Evolutionary conservation across 2,329 filamentous ascomycete species (phyloP), one percentile per base, ranked within the genome.

Genomic region (Moelleriella libera): DNA sequence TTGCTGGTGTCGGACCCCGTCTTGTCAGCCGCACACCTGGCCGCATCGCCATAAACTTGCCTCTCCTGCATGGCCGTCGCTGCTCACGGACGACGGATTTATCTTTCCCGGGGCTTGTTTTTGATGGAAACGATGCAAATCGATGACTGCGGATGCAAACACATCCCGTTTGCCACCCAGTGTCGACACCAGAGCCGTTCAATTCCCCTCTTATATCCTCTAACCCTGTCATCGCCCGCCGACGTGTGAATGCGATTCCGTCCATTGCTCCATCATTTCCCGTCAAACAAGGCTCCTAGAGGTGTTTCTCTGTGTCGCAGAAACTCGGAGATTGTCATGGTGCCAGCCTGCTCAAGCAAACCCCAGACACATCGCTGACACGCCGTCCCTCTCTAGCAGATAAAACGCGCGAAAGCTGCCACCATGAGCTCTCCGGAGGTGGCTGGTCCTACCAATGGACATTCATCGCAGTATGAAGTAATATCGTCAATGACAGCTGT

Each of bases 401-500:
- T 74, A 79, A 75, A 73, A 62, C 72, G 75, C 71, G 68, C 72
- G 67, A 74, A 76, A 68, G 71, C 72, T 66, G 73, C 72, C 69
- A 75, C 71, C 62, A 79, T 83, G 71, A 78, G 77, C 69, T 74
- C 73, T 67, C 74, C 78, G 61, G 71, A 74, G 58, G 71, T 80
- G 66, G 67, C 69, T 55, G 73, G 77, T 67, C 71, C 79, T 60
- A 72, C 75, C 59, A 85, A 88, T 67, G 83, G 83, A 60, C 76
- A 82, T 64, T 61, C 70, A 57, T 76, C 77, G 60, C 74, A 77
- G 56, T 65, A 71, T 53, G 69, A 71, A 55, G 66, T 71, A 55
- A 64, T 60, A 50, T 61, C 59, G 47, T 62, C 64, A 48, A 58
- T 61, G 50, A 57, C 64, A 45, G 62, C 66, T 53, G 63, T 65